These are phyloP conservation scores for Cryptococcus neoformans DNA, from an alignment of 1,284 basidiomycete species.

Conservation along the genomic window DNA sequence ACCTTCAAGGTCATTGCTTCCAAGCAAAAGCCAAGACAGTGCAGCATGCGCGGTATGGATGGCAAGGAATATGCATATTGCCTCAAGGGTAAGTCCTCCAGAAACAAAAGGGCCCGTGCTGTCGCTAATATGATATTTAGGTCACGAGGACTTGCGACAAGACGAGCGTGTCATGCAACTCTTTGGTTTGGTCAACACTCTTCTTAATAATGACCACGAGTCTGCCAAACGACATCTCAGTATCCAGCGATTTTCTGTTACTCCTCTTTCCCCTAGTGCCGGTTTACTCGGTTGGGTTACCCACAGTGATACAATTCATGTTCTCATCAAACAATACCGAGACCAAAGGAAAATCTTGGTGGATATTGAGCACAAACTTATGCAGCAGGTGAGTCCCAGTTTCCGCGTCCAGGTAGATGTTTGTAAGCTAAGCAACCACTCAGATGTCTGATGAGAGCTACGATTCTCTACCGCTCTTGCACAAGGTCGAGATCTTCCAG, in stretches of 20 bases:
- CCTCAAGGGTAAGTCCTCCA: slow-evolving; percentile 69
- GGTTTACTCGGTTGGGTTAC: slow-evolving; percentile 95
- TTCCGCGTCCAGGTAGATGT: background rate
- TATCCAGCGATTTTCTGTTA: slow-evolving; percentile 91
- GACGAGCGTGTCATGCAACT: slow-evolving; percentile 99
- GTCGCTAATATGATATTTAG: slow-evolving; percentile 47
- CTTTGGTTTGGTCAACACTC: slow-evolving; percentile 94
- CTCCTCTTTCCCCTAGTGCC: slow-evolving; percentile 93
- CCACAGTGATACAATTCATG: slow-evolving; percentile 97
- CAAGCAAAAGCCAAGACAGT: slow-evolving; percentile 93
- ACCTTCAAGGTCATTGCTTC: slow-evolving; percentile 92
- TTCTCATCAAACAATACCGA: slow-evolving; percentile 92
- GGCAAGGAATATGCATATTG: slow-evolving; percentile 90
- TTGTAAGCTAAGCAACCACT: background rate
- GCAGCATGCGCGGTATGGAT: slow-evolving; percentile 87
- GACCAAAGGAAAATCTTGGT: slow-evolving; percentile 93
- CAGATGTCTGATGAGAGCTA: slow-evolving; percentile 98
- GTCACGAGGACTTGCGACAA: slow-evolving; percentile 98
- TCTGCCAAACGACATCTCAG: slow-evolving; percentile 96
- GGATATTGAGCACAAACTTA: slow-evolving; percentile 97
- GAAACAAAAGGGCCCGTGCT: background rate
- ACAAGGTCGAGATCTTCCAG: slow-evolving; percentile 99
- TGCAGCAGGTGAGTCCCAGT: slow-evolving; percentile 71
- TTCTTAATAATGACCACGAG: slow-evolving; percentile 87
- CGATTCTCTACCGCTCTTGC: slow-evolving; percentile 87